Percentiles rank a stretch among this genome's conserved stretches.
Conservation (phyloP, 148 eudicot genomes). For the Amaranthus hypochondriacus region DNA sequence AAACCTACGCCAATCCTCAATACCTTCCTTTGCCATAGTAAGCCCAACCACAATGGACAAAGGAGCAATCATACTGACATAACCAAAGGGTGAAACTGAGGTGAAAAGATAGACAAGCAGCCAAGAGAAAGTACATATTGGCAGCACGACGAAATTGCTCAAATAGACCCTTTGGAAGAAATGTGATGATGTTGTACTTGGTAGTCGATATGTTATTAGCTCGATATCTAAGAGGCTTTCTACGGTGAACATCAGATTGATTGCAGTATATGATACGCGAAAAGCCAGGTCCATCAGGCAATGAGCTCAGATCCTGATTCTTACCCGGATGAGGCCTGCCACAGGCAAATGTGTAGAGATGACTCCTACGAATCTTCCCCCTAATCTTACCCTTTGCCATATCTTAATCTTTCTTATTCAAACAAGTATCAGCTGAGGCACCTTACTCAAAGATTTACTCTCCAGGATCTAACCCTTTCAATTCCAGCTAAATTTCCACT, state of each 20-base stretch:
- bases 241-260: conserved; percentile 50
- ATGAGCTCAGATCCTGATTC: conserved; percentile 34
- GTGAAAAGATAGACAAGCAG: conserved; percentile 75
- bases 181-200: conserved; percentile 63
- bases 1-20: conserved; percentile 89
- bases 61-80: conserved; percentile 91
- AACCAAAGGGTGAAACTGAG: conserved; percentile 64
- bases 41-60: conserved; percentile 83
- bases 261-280: conserved; percentile 71
- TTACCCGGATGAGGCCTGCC: conserved; percentile 21
- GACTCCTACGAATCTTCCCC: conserved; percentile 58
- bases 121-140: conserved; percentile 77
- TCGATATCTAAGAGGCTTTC: conserved; percentile 62
- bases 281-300: conserved; percentile 63
- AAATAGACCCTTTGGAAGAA: conserved; percentile 77
- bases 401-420: conserved; percentile 20
- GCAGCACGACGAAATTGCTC: conserved; percentile 97
- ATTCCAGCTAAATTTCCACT: conserved; percentile 7
- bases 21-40: conserved; percentile 89
- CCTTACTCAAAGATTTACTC: conserved; percentile 9
- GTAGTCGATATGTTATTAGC: conserved; percentile 85
- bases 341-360: conserved; percentile 74
- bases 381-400: conserved; percentile 71
- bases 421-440: conserved; percentile 20
- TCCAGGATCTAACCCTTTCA: conserved; percentile 3